Evolutionary conservation across 164 flowering plant species (phyloP).

Genomic region (Nymphaea thermarum): DNA sequence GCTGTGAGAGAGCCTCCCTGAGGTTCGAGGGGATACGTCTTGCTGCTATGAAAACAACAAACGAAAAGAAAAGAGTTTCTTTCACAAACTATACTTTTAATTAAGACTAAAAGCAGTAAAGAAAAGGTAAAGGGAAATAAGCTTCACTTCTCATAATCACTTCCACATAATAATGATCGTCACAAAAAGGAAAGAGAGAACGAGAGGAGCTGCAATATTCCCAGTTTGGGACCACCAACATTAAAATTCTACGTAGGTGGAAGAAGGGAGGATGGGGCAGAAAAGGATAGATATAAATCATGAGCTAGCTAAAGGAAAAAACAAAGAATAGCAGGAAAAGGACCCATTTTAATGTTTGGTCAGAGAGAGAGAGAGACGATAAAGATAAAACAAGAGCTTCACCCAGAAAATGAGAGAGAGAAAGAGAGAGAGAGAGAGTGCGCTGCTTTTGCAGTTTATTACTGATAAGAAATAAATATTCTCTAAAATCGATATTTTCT

Average conservation of each 20-base stretch:
- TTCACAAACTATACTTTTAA: neutral
- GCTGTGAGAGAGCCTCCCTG: constrained; percentile 89
- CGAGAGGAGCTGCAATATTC: neutral
- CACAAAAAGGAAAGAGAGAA: neutral
- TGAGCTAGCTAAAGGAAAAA: neutral
- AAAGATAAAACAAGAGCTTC: neutral
- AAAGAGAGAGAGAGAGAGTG: constrained; percentile 1
- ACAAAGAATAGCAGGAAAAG: neutral
- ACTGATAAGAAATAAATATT: no score
- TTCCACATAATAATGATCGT: neutral
- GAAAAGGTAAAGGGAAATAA: neutral
- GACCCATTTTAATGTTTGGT: neutral
- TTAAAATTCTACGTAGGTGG: neutral
- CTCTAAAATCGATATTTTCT: no score
- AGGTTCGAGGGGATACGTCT: constrained; percentile 83
- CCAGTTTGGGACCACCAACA: neutral
- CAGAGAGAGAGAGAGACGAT: neutral
- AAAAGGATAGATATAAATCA: neutral
- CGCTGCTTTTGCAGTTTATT: neutral
- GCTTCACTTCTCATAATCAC: neutral
- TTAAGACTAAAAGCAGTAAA: neutral
- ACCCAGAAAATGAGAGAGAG: neutral
- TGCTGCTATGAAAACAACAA: constrained; percentile 24
- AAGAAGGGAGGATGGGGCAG: neutral
- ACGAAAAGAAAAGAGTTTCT: neutral